These are phyloP conservation scores for Mortierella sp. DNA, from an alignment of 371 early-diverging fungal genomes.

Conservation along the genomic window DNA sequence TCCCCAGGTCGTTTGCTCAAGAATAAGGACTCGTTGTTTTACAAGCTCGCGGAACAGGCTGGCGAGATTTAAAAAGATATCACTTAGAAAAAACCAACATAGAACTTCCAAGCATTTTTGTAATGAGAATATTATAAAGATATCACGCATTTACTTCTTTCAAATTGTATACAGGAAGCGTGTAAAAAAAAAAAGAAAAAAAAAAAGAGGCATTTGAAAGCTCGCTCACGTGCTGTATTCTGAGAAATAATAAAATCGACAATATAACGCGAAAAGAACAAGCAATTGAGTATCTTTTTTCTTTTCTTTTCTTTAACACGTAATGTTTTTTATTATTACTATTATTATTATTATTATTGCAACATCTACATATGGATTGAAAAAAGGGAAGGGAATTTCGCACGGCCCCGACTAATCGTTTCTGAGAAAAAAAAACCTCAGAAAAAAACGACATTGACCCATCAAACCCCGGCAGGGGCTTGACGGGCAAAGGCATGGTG, in stretches of 20 bases:
- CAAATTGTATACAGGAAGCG: no score
- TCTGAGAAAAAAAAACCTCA: neutral
- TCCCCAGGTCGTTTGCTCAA: conserved; percentile 63
- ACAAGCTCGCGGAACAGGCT: neutral
- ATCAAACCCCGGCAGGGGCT: neutral
- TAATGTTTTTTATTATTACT: neutral
- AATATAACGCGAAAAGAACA: no score
- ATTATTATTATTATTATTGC: no score
- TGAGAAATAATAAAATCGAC: no score
- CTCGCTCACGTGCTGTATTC: no score
- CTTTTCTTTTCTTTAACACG: neutral
- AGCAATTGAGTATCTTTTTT: no score
- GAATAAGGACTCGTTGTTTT: conserved; percentile 66
- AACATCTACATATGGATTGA: neutral
- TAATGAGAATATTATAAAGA: no score
- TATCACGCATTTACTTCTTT: no score
- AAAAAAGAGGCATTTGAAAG: no score
- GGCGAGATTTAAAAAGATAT: conserved; percentile 22
- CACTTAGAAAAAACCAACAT: neutral
- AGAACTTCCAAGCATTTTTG: no score
- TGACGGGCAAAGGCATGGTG: conserved; percentile 38
- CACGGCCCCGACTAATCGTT: neutral
- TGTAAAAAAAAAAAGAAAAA: no score
- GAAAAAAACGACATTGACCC: neutral
- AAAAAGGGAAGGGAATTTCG: neutral